phyloP scores from a whole-genome alignment of 306 rosid species.

The Nissolia schottii region DNA sequence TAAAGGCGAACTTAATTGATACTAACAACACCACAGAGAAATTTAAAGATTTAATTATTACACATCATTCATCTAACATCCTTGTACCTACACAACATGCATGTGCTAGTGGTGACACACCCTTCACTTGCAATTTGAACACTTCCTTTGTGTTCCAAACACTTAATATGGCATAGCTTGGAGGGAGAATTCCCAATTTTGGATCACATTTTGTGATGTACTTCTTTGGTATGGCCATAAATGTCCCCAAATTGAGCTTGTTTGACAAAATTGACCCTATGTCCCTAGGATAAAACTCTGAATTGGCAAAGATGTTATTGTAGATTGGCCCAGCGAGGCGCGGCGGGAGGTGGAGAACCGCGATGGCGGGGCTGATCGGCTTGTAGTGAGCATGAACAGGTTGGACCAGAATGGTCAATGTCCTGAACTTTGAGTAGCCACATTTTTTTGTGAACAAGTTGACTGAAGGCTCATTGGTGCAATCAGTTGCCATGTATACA shows the following conservation, averaged over 20 bases:
- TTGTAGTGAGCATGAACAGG: slow-evolving; percentile 87
- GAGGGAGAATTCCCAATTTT: slow-evolving; percentile 40
- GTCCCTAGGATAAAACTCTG: slow-evolving; percentile 78
- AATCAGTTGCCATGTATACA: slow-evolving; percentile 87
- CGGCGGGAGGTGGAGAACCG: slow-evolving; percentile 41
- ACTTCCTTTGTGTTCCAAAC: slow-evolving; percentile 95
- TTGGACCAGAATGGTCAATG: slow-evolving; percentile 68
- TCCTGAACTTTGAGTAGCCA: slow-evolving; percentile 68
- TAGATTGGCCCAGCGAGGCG: slow-evolving; percentile 42
- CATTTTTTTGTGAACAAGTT: slow-evolving; percentile 73
- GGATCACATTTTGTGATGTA: slow-evolving; percentile 46
- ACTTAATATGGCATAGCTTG: slow-evolving; percentile 65
- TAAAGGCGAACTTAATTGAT: too few relatives aligned
- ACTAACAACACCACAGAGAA: too few relatives aligned
- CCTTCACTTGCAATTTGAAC: slow-evolving; percentile 73
- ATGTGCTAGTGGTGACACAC: slow-evolving; percentile 53
- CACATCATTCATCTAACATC: slow-evolving; percentile 67
- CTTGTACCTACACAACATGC: slow-evolving; percentile 70
- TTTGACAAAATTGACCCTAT: slow-evolving; percentile 54
- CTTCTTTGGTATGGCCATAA: slow-evolving; percentile 73
- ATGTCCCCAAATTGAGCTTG: slow-evolving; percentile 72
- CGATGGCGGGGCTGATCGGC: slow-evolving; percentile 35
- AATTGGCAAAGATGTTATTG: slow-evolving; percentile 40
- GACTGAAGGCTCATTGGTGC: slow-evolving; percentile 79
- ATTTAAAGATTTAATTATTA: too few relatives aligned